These are phyloP conservation scores for Pelargonium australe DNA, from an alignment of 441 rosid genomes.

Conservation along the genomic window DNA sequence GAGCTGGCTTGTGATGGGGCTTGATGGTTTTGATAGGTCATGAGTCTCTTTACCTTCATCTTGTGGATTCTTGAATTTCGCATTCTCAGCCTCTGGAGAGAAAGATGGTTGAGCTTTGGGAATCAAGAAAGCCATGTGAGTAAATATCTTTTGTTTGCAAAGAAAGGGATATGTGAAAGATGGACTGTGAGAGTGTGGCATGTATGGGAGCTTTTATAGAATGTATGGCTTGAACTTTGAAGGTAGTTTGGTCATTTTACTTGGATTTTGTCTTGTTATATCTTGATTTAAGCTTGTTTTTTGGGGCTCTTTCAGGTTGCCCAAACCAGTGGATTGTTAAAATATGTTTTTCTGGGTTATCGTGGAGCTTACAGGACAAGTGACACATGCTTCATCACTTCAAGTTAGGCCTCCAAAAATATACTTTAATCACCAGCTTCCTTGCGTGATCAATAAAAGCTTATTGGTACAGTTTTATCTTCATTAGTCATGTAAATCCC, in stretches of 20 bases:
- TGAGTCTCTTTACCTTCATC: constrained; percentile 17
- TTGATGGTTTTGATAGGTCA: not conserved
- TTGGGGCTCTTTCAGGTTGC: not conserved
- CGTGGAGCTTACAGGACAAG: not conserved
- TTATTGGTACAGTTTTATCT: too few relatives aligned
- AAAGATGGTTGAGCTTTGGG: constrained; percentile 26
- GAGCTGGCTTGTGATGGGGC: constrained; percentile 34
- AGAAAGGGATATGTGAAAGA: not conserved
- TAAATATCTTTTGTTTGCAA: not conserved
- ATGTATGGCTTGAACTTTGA: not conserved
- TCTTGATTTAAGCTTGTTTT: not conserved
- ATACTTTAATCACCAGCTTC: too few relatives aligned
- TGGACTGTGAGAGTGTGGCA: not conserved
- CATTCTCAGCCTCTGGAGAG: constrained; percentile 18
- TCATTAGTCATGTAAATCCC: too few relatives aligned
- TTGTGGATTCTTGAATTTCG: constrained; percentile 11
- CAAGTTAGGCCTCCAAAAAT: too few relatives aligned
- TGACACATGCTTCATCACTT: not conserved
- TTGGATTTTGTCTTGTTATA: not conserved
- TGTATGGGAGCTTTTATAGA: not conserved
- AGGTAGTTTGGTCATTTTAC: not conserved
- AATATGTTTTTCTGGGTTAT: not conserved
- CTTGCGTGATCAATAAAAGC: too few relatives aligned
- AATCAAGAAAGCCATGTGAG: constrained; percentile 33
- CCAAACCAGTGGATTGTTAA: not conserved